These are phyloP conservation scores for Symbiodinium natans DNA, from an alignment of 73 alveolate species.

Conservation along the genomic window DNA sequence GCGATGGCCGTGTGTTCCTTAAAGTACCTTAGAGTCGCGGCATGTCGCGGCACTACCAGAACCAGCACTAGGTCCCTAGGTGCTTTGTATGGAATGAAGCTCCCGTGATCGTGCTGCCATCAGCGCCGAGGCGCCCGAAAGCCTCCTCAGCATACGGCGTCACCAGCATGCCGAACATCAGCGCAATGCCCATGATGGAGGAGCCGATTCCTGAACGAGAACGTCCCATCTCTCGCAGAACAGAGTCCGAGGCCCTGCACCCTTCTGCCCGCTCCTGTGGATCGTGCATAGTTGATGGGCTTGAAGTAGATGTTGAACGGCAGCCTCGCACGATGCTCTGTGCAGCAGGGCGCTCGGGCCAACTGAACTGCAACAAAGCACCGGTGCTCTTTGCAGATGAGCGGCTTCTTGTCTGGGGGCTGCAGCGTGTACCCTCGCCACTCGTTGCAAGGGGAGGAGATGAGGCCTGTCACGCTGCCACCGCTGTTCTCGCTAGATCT, in stretches of 20 bases:
- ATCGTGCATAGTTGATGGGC: slow-evolving; percentile 58
- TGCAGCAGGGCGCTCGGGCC: neutral
- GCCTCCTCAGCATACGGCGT: slow-evolving; percentile 57
- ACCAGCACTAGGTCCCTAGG: too few relatives aligned
- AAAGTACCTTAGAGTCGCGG: too few relatives aligned
- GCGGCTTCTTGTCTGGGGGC: slow-evolving; percentile 38
- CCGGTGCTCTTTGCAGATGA: neutral
- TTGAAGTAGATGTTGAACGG: slow-evolving; percentile 38
- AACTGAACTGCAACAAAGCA: neutral
- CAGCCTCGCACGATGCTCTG: neutral
- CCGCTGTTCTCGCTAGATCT: too few relatives aligned
- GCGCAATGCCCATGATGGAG: slow-evolving; percentile 69
- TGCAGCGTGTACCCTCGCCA: slow-evolving; percentile 54
- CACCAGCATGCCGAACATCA: slow-evolving; percentile 59
- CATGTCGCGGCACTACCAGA: too few relatives aligned
- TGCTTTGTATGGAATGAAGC: too few relatives aligned
- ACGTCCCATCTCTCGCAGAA: too few relatives aligned
- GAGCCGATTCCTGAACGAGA: slow-evolving; percentile 75
- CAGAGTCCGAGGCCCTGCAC: too few relatives aligned
- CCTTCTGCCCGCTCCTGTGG: slow-evolving; percentile 12
- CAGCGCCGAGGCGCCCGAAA: too few relatives aligned
- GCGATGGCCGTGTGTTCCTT: slow-evolving; percentile 5
- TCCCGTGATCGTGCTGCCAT: too few relatives aligned
- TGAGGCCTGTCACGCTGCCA: too few relatives aligned
- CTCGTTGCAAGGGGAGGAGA: slow-evolving; percentile 22